Evolutionary conservation across 768 basidiomycete species (phyloP), one percentile per base, ranked within the genome.

Genomic region (Russula virescens): DNA sequence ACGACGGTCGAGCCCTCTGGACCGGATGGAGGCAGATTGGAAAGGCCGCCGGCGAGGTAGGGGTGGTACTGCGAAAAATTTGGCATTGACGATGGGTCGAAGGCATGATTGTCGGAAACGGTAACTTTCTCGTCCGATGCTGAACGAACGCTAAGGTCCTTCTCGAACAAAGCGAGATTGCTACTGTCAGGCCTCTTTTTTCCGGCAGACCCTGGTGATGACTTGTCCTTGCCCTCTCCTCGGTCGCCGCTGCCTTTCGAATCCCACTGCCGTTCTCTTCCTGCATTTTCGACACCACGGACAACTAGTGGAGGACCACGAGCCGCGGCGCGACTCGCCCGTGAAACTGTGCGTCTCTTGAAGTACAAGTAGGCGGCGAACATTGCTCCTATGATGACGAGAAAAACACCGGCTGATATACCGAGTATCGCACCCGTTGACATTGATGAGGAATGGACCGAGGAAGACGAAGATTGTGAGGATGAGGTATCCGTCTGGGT

Each of bases 21-120:
- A 61, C 19, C 47, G 64, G 38, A 5, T 4, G 58, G 66, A 5
- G 49, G 25, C 5, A 3, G 40, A 48, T 35, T 38, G 10, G 53
- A 49, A 23, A 60, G 58, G 2, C 57, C 61, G 28, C 54, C 50
- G 2, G 52, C 52, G 10, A 58, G 51, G 16, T 48, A 40, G 16
- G 54, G 47, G 26, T 59, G 64, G 14, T 66, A 63, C 16, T 55
- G 53, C 45, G 55, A 51, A 25, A 68, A 68, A 53, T 63, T 60
- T 16, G 67, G 65, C 67, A 68, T 63, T 38, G 61, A 35, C 26
- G 65, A 66, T 14, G 60, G 66, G 23, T 66, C 67, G 50, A 66
- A 68, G 5, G 54, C 28, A 50, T 63, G 55, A 23, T 45, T 28
- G 42, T 66, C 62, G 14, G 62, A 61, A 19, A 43, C 11, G 40